These are phyloP conservation scores for Sphagnurus paluster DNA, from an alignment of 1,284 basidiomycete species.

Conservation along the genomic window DNA sequence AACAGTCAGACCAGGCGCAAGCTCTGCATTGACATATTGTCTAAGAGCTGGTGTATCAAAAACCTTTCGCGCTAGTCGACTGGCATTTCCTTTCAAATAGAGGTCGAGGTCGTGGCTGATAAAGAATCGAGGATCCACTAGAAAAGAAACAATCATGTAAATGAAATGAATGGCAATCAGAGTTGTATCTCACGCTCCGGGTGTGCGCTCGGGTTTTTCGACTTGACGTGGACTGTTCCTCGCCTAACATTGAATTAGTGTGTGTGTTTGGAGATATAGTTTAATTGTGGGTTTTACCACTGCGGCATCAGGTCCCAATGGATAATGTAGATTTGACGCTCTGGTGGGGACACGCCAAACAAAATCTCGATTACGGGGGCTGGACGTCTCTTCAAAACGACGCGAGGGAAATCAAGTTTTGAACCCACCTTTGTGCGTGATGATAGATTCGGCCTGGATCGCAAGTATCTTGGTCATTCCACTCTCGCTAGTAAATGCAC, in stretches of 20 bases:
- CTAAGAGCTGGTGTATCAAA: conserved; percentile 11
- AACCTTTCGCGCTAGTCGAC: conserved; percentile 6
- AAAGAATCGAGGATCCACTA: conserved; percentile 15
- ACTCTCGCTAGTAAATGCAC: conserved; percentile 12
- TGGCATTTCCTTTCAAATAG: conserved; percentile 16
- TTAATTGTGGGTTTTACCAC: conserved; percentile 14
- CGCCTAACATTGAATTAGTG: no score
- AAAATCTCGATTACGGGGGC: conserved; percentile 15
- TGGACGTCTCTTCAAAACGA: not conserved
- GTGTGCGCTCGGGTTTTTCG: conserved; percentile 13
- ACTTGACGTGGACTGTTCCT: conserved; percentile 16
- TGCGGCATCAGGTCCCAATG: conserved; percentile 12
- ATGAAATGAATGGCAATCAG: not conserved
- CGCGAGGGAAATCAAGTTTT: not conserved
- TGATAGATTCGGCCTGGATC: conserved; percentile 12
- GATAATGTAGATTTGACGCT: not conserved
- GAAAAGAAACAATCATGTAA: not conserved
- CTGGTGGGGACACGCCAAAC: not conserved
- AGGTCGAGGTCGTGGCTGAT: conserved; percentile 7
- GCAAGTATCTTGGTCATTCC: conserved; percentile 13
- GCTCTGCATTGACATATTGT: conserved; percentile 3
- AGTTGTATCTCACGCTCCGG: conserved; percentile 5
- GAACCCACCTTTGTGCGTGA: conserved; percentile 9
- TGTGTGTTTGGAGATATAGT: no score
- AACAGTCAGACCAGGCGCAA: conserved; percentile 4